Conservation (phyloP, 1,139 yeast species). For the Martiniozyma asiatica region DNA sequence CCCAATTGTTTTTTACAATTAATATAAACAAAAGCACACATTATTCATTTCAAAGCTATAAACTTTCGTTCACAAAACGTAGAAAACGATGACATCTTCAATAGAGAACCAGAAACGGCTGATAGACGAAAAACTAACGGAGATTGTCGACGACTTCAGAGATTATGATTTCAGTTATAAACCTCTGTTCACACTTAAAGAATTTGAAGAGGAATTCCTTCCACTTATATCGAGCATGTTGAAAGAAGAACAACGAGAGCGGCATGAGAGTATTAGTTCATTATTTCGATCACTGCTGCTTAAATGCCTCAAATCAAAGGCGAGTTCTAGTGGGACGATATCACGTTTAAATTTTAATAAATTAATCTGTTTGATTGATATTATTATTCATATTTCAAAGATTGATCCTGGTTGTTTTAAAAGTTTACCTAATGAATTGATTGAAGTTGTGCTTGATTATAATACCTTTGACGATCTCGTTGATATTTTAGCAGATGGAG, state of each 20-base stretch:
- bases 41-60: too few relatives aligned
- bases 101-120: slow-evolving; percentile 5
- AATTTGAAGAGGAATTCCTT: slow-evolving; percentile 15
- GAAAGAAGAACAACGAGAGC: slow-evolving; percentile 2
- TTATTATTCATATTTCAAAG: slow-evolving; percentile 13
- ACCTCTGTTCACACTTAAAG: slow-evolving; percentile 13
- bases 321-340: too few relatives aligned
- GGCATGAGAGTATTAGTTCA: slow-evolving; percentile 3
- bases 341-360: slow-evolving; percentile 9
- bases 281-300: slow-evolving; percentile 1
- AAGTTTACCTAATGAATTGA: slow-evolving; percentile 14
- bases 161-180: slow-evolving; percentile 12
- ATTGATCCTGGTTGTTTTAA: slow-evolving; percentile 12
- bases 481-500: slow-evolving; percentile 8
- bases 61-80: too few relatives aligned
- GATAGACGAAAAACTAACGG: slow-evolving; percentile 11
- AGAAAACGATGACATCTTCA: slow-evolving; percentile 2
- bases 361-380: slow-evolving; percentile 16
- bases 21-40: too few relatives aligned
- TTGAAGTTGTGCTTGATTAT: slow-evolving; percentile 5
- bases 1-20: too few relatives aligned
- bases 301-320: not conserved
- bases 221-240: slow-evolving; percentile 6
- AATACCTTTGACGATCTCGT: slow-evolving; percentile 9
- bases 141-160: slow-evolving; percentile 11